These are phyloP conservation scores for Intubia oerlemansii DNA, from an alignment of 2,329 filamentous ascomycete genomes.

Conservation along the genomic window DNA sequence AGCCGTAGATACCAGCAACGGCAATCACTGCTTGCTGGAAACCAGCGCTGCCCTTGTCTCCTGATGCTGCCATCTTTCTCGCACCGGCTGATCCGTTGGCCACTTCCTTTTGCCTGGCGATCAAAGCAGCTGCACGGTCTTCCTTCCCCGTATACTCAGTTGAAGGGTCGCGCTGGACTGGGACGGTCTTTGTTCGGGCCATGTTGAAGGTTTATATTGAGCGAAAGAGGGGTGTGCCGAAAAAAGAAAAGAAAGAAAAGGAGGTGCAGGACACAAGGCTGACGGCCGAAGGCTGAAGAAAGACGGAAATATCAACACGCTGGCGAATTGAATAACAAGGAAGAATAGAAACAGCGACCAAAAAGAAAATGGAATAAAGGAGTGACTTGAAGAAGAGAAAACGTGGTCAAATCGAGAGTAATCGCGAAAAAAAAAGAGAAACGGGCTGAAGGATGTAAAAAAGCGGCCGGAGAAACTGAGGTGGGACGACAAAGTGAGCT, in stretches of 20 bases:
- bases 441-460: too few species aligned
- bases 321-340: too few species aligned
- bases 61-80: neutral
- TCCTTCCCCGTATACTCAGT: conserved; percentile 40
- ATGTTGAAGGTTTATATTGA: conserved; percentile 19
- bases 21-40: conserved; percentile 61
- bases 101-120: conserved; percentile 8
- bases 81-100: neutral
- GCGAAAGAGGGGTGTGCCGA: neutral
- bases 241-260: neutral
- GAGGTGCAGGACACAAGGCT: neutral
- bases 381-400: too few species aligned
- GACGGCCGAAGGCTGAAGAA: too few species aligned
- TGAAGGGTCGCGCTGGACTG: conserved; percentile 42
- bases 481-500: too few species aligned
- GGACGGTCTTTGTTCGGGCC: conserved; percentile 47
- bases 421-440: too few species aligned
- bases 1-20: conserved; percentile 88
- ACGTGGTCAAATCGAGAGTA: too few species aligned
- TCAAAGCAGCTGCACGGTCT: conserved; percentile 11
- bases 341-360: too few species aligned
- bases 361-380: too few species aligned
- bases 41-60: conserved; percentile 19
- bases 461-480: too few species aligned
- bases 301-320: too few species aligned